Evolutionary conservation across 2,329 filamentous ascomycete species (phyloP).

Genomic region (Xylaria polymorpha): DNA sequence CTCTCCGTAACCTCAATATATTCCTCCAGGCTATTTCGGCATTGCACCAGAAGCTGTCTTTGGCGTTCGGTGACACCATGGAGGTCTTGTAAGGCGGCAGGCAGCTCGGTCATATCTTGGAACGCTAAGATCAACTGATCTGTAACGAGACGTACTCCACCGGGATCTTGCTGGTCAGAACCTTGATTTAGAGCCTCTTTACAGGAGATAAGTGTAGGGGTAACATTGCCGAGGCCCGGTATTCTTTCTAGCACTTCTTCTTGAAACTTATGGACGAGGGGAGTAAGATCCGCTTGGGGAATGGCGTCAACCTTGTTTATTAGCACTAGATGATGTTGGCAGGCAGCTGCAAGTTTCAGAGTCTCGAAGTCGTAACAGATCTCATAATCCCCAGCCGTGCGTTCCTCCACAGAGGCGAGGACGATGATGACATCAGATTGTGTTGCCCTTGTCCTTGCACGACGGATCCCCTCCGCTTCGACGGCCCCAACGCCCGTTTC

Average conservation of each 20-base stretch:
- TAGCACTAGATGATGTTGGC: constrained; percentile 63
- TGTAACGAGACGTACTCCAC: constrained; percentile 76
- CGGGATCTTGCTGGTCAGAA: constrained; percentile 61
- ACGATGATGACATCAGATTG: constrained; percentile 89
- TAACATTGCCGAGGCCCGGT: constrained; percentile 53
- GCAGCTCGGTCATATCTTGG: constrained; percentile 74
- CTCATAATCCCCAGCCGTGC: constrained; percentile 49
- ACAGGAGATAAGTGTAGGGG: constrained; percentile 77
- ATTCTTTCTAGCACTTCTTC: constrained; percentile 54
- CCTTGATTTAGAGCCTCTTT: constrained; percentile 60
- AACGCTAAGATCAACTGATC: constrained; percentile 76
- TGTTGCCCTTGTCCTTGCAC: constrained; percentile 82
- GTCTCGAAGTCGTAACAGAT: constrained; percentile 68
- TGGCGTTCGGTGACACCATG: constrained; percentile 93
- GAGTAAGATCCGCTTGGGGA: constrained; percentile 49
- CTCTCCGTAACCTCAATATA: constrained; percentile 72
- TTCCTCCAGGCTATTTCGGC: constrained; percentile 75
- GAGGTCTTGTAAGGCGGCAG: constrained; percentile 80
- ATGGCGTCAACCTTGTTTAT: constrained; percentile 72
- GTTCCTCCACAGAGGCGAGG: constrained; percentile 77
- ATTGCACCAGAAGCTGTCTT: constrained; percentile 80
- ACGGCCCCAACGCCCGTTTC: constrained; percentile 71
- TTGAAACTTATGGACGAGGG: constrained; percentile 57
- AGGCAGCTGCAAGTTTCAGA: constrained; percentile 62
- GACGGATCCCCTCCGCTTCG: constrained; percentile 89